phyloP scores from a whole-genome alignment of 2,329 filamentous ascomycete species.

The Colletotrichum aenigma region DNA sequence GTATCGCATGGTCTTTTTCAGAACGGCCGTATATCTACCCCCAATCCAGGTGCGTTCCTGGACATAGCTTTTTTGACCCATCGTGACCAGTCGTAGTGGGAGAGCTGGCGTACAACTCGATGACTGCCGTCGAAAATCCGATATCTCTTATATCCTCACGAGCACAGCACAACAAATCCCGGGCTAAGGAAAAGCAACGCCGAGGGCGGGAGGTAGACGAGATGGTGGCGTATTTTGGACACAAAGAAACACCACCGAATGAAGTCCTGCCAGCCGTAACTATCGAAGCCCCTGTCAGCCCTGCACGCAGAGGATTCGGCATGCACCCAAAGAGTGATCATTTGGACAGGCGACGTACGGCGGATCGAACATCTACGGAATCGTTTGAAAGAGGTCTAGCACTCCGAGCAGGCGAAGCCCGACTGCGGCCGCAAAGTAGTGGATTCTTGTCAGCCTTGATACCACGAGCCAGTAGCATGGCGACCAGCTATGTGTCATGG shows the following conservation, averaged over 20 bases:
- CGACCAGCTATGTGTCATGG: conserved; percentile 25
- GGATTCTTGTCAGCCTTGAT: neutral
- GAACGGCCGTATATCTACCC: conserved; percentile 36
- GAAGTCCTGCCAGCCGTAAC: too few relatives aligned
- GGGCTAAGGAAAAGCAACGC: conserved; percentile 26
- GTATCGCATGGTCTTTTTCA: conserved; percentile 48
- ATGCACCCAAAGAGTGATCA: neutral
- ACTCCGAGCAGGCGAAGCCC: neutral
- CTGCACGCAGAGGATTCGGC: neutral
- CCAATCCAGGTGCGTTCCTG: conserved; percentile 30
- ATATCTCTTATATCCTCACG: neutral
- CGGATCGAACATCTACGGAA: neutral
- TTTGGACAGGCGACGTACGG: neutral
- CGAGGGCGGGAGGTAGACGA: conserved; percentile 37
- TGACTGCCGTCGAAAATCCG: conserved; percentile 9
- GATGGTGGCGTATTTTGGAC: conserved; percentile 38
- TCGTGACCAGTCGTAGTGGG: neutral
- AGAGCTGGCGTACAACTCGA: conserved; percentile 20
- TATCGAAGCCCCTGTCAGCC: too few relatives aligned
- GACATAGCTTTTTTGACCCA: neutral
- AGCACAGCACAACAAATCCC: conserved; percentile 20
- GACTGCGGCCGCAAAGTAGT: neutral
- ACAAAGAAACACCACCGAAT: neutral
- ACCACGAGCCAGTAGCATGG: neutral
- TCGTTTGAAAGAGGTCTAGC: neutral